Conservation (phyloP, 768 basidiomycete genomes). For the Tricholoma saponaceum region DNA sequence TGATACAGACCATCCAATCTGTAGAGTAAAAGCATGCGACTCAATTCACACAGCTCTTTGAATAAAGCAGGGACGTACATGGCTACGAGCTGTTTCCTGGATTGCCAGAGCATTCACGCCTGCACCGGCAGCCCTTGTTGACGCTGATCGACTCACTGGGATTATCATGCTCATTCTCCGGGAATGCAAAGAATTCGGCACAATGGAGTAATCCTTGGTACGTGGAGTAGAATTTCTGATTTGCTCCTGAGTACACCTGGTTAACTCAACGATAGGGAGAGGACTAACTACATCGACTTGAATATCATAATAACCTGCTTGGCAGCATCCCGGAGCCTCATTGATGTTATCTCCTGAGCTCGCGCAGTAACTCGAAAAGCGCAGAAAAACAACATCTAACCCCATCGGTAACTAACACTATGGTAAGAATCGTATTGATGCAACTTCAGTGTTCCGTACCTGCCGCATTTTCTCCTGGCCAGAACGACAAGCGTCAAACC, state of each 20-base stretch:
- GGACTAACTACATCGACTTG: neutral
- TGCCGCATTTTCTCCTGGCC: too few relatives aligned
- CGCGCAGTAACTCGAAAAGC: too few relatives aligned
- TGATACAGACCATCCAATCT: neutral
- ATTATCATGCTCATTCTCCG: neutral
- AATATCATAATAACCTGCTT: constrained; percentile 4
- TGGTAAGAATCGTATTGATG: too few relatives aligned
- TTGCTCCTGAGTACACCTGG: neutral
- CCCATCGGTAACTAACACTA: too few relatives aligned
- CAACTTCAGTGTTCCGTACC: too few relatives aligned
- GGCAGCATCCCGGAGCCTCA: constrained; percentile 4
- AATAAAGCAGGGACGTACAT: neutral
- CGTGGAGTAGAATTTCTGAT: neutral
- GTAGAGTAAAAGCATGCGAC: neutral
- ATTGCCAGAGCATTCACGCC: neutral
- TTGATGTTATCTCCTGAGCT: too few relatives aligned
- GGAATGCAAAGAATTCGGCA: neutral
- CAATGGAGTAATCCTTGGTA: neutral
- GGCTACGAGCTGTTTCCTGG: neutral
- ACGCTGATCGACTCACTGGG: neutral
- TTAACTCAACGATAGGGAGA: neutral
- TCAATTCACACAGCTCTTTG: neutral
- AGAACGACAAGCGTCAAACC: too few relatives aligned
- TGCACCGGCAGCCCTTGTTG: neutral
- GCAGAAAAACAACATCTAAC: too few relatives aligned